Evolutionary conservation across 192 early-diverging fungal genomes (phyloP), one percentile per base, ranked within the genome.

Genomic region (Umbelopsis vinacea): DNA sequence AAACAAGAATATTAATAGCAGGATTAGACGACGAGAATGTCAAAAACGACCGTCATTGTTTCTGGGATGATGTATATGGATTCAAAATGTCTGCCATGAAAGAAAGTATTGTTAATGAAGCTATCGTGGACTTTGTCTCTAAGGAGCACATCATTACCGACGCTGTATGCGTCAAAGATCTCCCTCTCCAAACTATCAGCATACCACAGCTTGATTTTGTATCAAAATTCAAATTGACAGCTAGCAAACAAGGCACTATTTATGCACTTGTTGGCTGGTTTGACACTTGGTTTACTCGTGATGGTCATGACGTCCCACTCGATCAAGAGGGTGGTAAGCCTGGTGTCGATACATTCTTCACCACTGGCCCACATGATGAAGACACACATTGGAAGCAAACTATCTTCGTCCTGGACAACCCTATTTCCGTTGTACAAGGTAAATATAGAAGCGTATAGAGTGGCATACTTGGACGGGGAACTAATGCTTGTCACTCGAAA

Each of bases 331-430:
- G 45, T 14, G 52, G 63, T 24, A 50, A 37, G 43, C 43, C 52
- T 4, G 75, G 55, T 1, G 74, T 70, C 21, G 67, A 76, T 19
- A 76, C 71, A 2, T 76, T 74, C 23, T 70, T 80, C 60, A 74
- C 75, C 1, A 96, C 92, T 1, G 88, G 90, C 0, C 93, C 95
- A 10, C 80, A 85, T 53, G 88, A 89, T 29, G 88, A 85, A 69
- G 88, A 91, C 43, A 98, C 96, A n/a, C 97, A 99, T 84, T 99
- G 97, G 97, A 97, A 96, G 86, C 96, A 98, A 81, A 95, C 94
- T 0, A 76, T 91, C 19, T 97, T 99, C 82, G 78, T 89, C 12
- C 82, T 96, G 9, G 82, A 86, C 14, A 74, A 86, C 24, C 84
- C 90, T 14, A 70, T 96, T 29, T 74, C 82, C 9, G 88, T 90